A percentile compares a stretch with the other conserved stretches of the same genome.
phyloP scores from a whole-genome alignment of 83 land plant genomes.

The Diphasiastrum complanatum region DNA sequence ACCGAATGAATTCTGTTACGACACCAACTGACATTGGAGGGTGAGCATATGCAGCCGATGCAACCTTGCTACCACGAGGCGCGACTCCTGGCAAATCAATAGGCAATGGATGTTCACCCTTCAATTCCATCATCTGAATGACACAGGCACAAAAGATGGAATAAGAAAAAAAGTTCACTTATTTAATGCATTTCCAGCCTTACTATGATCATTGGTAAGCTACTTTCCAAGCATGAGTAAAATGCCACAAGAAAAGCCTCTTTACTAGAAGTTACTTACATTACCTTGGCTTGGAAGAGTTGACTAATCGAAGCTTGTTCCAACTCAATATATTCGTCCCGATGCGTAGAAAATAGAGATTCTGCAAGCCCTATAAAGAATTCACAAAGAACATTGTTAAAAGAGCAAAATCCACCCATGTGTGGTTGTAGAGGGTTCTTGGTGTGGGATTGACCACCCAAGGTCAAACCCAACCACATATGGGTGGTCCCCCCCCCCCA shows the following conservation, averaged over 20 bases:
- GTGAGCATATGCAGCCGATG: conserved; percentile 42
- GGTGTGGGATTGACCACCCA: too few species aligned
- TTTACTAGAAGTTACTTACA: not conserved
- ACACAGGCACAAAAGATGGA: not conserved
- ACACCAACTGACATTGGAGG: conserved; percentile 81
- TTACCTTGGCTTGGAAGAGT: conserved; percentile 82
- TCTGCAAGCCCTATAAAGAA: conserved; percentile 73
- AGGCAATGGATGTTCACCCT: conserved; percentile 42
- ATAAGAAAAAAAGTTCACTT: too few species aligned
- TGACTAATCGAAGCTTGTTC: conserved; percentile 88
- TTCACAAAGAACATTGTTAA: not conserved
- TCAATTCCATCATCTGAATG: conserved; percentile 59
- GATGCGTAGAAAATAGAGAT: conserved; percentile 75
- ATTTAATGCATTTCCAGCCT: too few species aligned
- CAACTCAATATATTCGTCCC: conserved; percentile 88
- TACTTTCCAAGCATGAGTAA: too few species aligned
- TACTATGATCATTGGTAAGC: too few species aligned
- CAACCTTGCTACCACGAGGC: conserved; percentile 32
- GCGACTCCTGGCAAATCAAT: conserved; percentile 6
- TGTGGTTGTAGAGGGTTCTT: not conserved
- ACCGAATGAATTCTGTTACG: conserved; percentile 88
- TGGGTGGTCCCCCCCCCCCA: too few species aligned
- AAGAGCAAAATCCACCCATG: not conserved
- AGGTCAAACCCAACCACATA: too few species aligned
- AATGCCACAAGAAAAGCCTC: not conserved